Conservation (phyloP, 306 rosid genomes). For the Sicyos baderoa region DNA sequence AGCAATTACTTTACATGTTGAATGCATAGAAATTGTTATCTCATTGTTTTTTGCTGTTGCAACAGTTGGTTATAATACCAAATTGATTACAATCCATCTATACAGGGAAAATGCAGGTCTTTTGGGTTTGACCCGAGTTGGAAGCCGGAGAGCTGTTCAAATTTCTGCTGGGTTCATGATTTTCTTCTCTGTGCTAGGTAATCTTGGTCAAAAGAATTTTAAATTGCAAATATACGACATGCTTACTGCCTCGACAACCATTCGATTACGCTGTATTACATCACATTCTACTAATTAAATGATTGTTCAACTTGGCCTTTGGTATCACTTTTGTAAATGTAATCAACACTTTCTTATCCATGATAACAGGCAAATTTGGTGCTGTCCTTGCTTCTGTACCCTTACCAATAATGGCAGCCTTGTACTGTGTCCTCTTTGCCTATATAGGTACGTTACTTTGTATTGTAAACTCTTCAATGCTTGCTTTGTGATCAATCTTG, state of each 20-base stretch:
- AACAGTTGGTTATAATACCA: background rate
- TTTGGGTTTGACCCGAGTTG: conserved; percentile 68
- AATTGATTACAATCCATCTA: conserved; percentile 21
- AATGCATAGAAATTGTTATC: background rate
- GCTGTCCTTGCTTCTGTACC: conserved; percentile 91
- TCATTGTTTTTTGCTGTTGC: too few relatives aligned
- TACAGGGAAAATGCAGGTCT: conserved; percentile 88
- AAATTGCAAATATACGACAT: background rate
- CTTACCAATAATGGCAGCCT: conserved; percentile 63
- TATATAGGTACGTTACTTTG: conserved; percentile 52
- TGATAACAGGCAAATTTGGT: conserved; percentile 70
- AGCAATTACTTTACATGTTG: background rate
- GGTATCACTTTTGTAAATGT: background rate
- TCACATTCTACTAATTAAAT: background rate
- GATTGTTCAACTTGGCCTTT: conserved; percentile 3
- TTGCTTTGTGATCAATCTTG: background rate
- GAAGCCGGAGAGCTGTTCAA: conserved; percentile 76
- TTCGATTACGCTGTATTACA: background rate
- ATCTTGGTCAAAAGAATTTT: too few relatives aligned
- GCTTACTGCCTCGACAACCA: background rate
- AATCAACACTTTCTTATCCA: conserved; percentile 2
- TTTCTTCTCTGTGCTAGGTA: conserved; percentile 79
- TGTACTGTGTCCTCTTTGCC: conserved; percentile 75
- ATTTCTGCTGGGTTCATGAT: conserved; percentile 74
- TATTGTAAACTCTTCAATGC: background rate